Base-by-base conservation (phyloP, 768 basidiomycete genomes). In the Boletus speciosus region DNA sequence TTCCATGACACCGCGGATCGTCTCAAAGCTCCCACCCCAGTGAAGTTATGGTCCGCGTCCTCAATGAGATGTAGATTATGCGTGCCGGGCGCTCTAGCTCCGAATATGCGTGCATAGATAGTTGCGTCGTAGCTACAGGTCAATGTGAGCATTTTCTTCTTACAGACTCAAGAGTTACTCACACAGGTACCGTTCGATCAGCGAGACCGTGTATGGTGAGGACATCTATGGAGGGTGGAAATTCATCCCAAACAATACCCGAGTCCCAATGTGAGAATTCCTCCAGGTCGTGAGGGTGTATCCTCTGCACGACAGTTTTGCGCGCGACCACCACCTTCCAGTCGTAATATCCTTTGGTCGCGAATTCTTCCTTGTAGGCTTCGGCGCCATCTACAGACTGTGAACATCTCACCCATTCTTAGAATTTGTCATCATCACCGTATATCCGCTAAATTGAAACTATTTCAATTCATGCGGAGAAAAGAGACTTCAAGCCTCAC, bases 1-100 rank as follows among this genome's bases (percentile, higher is more conserved):
- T 51, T 31, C 47, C 34, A 51, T 36, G 16, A 48, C n/a, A 29
- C 25, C 16, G 32, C 14, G 23, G 37, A 47, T 7, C 21, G 27
- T 31, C 10, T 6, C 31, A 34, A 48, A 27, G 32, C 6, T 25
- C 53, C 40, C 54, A 80, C 79, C 23, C 84, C 82, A 23, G 81
- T 83, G 61, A 85, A 87, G 69, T 91, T 92, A 64, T 92, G 90
- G 71, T 90, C 88, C 8, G 85, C 87, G 41, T 78, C 79, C 66
- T 92, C 90, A 37, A 90, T 71, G 25, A 86, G 72, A 63, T 85
- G 79, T 25, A 92, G 73, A 16, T 75, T 84, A 65, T 90, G 87
- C 7, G 86, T 88, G 44, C 88, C 90, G 21, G 84, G 80, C 14
- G 61, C 61, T 52, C 87, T 77, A 32, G 69, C 62, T 31, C 83